These are phyloP conservation scores for Salvia splendens DNA, from an alignment of 257 asterid genomes.

Conservation along the genomic window DNA sequence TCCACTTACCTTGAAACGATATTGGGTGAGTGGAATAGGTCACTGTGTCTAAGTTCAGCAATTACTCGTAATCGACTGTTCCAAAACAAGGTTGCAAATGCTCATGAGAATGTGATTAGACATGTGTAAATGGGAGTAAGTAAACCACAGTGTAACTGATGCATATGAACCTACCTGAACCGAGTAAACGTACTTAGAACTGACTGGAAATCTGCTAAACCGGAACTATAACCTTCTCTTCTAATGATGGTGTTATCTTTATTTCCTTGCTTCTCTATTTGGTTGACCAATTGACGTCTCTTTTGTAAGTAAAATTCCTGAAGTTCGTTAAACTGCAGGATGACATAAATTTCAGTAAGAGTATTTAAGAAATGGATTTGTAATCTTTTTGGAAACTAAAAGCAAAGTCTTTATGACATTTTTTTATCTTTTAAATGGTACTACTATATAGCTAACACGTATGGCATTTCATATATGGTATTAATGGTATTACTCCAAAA, in stretches of 20 bases:
- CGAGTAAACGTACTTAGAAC: constrained; percentile 78
- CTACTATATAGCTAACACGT: not conserved
- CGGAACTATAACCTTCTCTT: constrained; percentile 75
- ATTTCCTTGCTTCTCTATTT: constrained; percentile 44
- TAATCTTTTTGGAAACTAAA: not conserved
- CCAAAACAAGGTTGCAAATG: constrained; percentile 30
- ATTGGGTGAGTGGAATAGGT: constrained; percentile 80
- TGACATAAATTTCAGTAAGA: constrained; percentile 32
- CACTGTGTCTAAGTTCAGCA: constrained; percentile 83
- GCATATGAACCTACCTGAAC: constrained; percentile 54
- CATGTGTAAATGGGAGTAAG: constrained; percentile 20
- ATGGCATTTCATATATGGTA: not conserved
- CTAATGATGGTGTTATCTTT: constrained; percentile 37
- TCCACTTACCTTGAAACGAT: constrained; percentile 75
- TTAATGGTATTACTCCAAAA: constrained; percentile 9
- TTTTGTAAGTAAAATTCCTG: constrained; percentile 85
- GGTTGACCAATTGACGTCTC: constrained; percentile 57
- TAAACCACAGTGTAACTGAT: constrained; percentile 28
- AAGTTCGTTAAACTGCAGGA: constrained; percentile 74
- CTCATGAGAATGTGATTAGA: constrained; percentile 30
- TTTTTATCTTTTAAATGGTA: not conserved
- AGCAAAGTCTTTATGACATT: not conserved
- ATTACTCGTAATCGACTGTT: constrained; percentile 81
- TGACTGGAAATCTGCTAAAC: constrained; percentile 79
- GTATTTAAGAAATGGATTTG: constrained; percentile 6